These are phyloP conservation scores for Myriosclerotinia curreyana DNA, from an alignment of 2,329 filamentous ascomycete genomes.

Conservation along the genomic window DNA sequence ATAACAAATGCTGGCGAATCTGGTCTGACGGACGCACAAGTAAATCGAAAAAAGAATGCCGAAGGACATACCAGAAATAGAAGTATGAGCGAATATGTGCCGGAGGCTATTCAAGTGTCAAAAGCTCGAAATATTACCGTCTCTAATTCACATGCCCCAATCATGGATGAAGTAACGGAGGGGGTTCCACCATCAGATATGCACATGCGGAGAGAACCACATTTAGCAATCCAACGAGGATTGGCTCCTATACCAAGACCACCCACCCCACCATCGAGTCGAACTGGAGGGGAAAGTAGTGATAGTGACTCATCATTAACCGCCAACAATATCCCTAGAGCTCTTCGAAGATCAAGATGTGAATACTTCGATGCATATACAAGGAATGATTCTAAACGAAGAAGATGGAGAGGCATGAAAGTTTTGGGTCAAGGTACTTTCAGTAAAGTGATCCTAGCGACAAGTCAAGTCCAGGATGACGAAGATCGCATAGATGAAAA, in stretches of 20 bases:
- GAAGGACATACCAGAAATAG: constrained; percentile 64
- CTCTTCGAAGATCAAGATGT: constrained; percentile 42
- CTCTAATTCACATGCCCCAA: constrained; percentile 56
- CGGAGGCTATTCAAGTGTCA: constrained; percentile 65
- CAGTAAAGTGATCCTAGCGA: constrained; percentile 88
- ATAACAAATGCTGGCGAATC: constrained; percentile 30
- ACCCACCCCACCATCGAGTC: constrained; percentile 80
- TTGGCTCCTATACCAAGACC: constrained; percentile 60
- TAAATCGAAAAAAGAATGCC: constrained; percentile 33
- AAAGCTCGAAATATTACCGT: constrained; percentile 70
- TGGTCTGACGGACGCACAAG: constrained; percentile 26
- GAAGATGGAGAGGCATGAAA: constrained; percentile 76
- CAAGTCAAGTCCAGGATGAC: constrained; percentile 62
- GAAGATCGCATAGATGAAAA: constrained; percentile 43
- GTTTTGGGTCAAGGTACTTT: constrained; percentile 91
- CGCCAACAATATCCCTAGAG: constrained; percentile 40
- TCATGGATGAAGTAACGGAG: constrained; percentile 48
- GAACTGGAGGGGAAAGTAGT: constrained; percentile 56
- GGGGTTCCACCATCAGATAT: constrained; percentile 41
- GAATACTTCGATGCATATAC: constrained; percentile 71
- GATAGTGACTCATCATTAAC: constrained; percentile 49
- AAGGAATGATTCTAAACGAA: constrained; percentile 64
- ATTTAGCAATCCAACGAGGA: constrained; percentile 75
- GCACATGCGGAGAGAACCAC: constrained; percentile 70
- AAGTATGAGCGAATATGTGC: constrained; percentile 85